Conservation (phyloP, 2,329 filamentous ascomycete genomes). For the Elsinoe perseae region DNA sequence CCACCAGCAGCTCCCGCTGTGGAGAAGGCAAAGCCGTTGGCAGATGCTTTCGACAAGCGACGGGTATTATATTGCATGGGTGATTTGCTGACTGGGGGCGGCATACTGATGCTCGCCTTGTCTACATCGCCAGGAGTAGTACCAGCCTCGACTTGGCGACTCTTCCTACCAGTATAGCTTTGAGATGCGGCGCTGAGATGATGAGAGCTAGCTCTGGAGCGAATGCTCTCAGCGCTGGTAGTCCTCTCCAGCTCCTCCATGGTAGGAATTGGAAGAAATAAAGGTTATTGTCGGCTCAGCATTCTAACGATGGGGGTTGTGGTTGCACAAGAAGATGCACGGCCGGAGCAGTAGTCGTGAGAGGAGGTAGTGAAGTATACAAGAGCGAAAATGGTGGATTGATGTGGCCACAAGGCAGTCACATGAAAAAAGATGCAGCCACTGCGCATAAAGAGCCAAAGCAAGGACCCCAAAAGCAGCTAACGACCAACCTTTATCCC, state of each 20-base stretch:
- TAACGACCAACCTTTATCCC: not conserved
- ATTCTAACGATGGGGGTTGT: not conserved
- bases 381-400: not conserved
- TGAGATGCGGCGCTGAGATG: conserved; percentile 42
- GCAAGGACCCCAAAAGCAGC: too few relatives aligned
- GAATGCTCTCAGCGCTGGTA: conserved; percentile 33
- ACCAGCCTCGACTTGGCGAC: conserved; percentile 52
- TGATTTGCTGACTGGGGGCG: conserved; percentile 40
- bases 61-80: conserved; percentile 35
- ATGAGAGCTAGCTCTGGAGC: conserved; percentile 31
- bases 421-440: conserved; percentile 11
- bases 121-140: conserved; percentile 51
- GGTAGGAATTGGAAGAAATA: not conserved
- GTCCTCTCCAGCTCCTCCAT: conserved; percentile 29
- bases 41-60: conserved; percentile 37
- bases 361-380: not conserved
- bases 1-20: conserved; percentile 15
- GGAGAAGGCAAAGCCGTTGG: conserved; percentile 32
- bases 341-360: not conserved
- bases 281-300: conserved; percentile 3
- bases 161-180: conserved; percentile 42
- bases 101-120: conserved; percentile 57
- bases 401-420: conserved; percentile 10
- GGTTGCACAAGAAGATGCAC: not conserved
- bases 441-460: not conserved